Conservation (phyloP, 225 moss, liverwort and hornwort species). For the Physcomitrellopsis africana region DNA sequence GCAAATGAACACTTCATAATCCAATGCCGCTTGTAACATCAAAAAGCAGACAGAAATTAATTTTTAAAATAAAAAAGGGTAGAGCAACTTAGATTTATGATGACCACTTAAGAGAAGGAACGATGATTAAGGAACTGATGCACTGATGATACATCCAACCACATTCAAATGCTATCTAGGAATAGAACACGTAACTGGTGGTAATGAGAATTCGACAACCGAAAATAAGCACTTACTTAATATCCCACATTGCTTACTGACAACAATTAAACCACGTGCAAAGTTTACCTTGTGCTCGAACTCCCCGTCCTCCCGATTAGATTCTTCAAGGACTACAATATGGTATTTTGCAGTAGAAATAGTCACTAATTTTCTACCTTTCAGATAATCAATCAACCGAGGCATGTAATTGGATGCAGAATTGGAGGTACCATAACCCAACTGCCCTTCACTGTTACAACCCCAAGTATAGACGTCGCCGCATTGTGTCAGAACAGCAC, state of each 20-base stretch:
- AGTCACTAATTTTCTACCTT: constrained; percentile 76
- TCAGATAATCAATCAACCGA: constrained; percentile 81
- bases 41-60: constrained; percentile 12
- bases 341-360: constrained; percentile 90
- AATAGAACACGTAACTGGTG: neutral
- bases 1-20: constrained; percentile 14
- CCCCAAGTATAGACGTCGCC: constrained; percentile 98
- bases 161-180: neutral
- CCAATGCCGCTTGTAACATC: neutral
- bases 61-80: neutral
- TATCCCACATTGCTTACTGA: constrained; percentile 15
- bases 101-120: constrained; percentile 21
- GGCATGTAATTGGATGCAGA: constrained; percentile 88
- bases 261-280: constrained; percentile 11
- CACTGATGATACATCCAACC: constrained; percentile 13
- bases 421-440: constrained; percentile 98
- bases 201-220: constrained; percentile 9
- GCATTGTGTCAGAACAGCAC: constrained; percentile 84
- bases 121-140: neutral
- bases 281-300: constrained; percentile 30
- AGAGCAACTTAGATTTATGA: constrained; percentile 5
- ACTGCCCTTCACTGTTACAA: constrained; percentile 89
- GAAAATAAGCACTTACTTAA: constrained; percentile 16
- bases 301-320: constrained; percentile 73
- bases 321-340: constrained; percentile 76